phyloP scores from a whole-genome alignment of 164 flowering plant genomes.

The Stephania yunnanensis region DNA sequence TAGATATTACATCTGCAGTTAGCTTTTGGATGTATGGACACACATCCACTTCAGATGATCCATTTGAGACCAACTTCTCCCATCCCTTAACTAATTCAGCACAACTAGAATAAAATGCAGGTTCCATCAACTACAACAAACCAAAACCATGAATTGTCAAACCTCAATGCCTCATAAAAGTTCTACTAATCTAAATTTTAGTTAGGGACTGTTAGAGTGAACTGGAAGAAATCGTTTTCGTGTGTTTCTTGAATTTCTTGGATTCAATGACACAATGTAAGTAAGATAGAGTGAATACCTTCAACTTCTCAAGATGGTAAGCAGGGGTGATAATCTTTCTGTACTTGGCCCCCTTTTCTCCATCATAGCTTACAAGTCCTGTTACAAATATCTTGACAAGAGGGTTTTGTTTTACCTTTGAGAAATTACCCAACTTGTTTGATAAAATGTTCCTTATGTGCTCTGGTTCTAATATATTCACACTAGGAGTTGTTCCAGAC shows the following conservation, averaged over 20 bases:
- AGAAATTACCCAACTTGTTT: conserved; percentile 4
- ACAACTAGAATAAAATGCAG: conserved; percentile 22
- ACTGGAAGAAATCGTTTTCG: neutral
- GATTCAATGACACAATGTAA: too few species aligned
- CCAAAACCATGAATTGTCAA: conserved; percentile 7
- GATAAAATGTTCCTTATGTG: neutral
- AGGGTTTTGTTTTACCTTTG: neutral
- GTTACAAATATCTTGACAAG: neutral
- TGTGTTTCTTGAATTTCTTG: neutral
- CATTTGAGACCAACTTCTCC: conserved; percentile 16
- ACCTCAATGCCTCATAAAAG: neutral
- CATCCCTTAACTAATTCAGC: conserved; percentile 17
- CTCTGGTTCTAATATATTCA: conserved; percentile 6
- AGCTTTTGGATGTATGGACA: conserved; percentile 6
- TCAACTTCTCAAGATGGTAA: conserved; percentile 25
- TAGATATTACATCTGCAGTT: too few species aligned
- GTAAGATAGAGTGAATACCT: conserved; percentile 7
- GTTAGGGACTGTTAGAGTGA: neutral
- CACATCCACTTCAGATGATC: conserved; percentile 21
- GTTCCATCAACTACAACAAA: conserved; percentile 3
- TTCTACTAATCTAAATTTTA: neutral
- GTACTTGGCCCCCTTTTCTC: conserved; percentile 23
- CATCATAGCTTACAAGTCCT: conserved; percentile 7
- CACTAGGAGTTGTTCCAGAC: conserved; percentile 9
- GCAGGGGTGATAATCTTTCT: conserved; percentile 13